A percentile compares a stretch with the other conserved stretches of the same genome.
Conservation (phyloP, 1,284 basidiomycete genomes). For the Fomes fomentarius region DNA sequence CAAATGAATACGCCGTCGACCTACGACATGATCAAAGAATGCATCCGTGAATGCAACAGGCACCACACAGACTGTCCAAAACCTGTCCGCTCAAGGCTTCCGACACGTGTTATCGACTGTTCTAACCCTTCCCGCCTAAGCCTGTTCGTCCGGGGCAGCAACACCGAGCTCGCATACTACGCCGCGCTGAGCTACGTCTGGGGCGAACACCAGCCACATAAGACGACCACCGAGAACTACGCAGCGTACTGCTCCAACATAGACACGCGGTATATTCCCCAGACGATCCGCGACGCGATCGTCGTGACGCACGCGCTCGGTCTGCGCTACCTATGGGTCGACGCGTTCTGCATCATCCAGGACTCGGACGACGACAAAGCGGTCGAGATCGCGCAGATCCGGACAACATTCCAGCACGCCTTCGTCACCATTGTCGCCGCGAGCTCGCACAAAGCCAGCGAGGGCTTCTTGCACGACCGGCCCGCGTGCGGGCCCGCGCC, state of each 20-base stretch:
- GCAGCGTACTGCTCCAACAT: not conserved
- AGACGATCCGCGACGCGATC: conserved; percentile 5
- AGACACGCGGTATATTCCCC: not conserved
- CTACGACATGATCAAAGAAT: too few relatives aligned
- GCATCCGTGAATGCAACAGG: too few relatives aligned
- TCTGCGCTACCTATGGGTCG: conserved; percentile 3
- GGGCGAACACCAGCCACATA: conserved; percentile 12
- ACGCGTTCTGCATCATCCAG: conserved; percentile 8
- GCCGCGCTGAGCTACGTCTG: conserved; percentile 19
- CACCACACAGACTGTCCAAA: too few relatives aligned
- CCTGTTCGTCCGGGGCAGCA: too few relatives aligned
- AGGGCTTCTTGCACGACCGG: conserved; percentile 2
- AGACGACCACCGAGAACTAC: not conserved
- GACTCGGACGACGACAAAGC: not conserved
- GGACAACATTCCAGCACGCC: not conserved
- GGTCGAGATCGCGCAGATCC: conserved; percentile 2
- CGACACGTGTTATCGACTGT: too few relatives aligned
- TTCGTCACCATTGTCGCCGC: conserved; percentile 3
- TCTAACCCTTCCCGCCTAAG: too few relatives aligned
- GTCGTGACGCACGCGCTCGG: conserved; percentile 1
- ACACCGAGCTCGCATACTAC: too few relatives aligned
- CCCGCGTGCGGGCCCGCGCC: not conserved
- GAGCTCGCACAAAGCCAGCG: not conserved
- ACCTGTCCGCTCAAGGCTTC: too few relatives aligned
- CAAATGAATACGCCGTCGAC: too few relatives aligned